Evolutionary conservation across 2,329 filamentous ascomycete genomes (phyloP), one percentile per base, ranked within the genome.

Genomic region (Mycosphaerelloides madeirae): DNA sequence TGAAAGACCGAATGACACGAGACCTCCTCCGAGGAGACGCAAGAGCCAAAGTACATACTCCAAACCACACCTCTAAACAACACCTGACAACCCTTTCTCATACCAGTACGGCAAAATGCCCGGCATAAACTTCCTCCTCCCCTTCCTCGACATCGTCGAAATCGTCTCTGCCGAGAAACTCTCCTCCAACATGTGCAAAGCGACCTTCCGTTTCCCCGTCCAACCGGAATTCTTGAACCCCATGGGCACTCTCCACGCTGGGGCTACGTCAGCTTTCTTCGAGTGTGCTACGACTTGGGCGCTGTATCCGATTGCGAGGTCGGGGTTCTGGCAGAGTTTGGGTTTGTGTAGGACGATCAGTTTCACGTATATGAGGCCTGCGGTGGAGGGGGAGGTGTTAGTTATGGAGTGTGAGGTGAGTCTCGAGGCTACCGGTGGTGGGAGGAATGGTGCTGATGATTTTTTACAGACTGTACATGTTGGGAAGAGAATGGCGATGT

Each of bases 201-300:
- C 44, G 6, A 49, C 44, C 9, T 54, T 54, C 16, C 45, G 46
- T 20, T 57, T 57, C 29, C 39, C 40, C 2, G 52, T 55, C 0
- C 49, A 50, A n/a, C 48, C 43, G 11, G 51, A 57, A 28, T 56
- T 55, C 31, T 38, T 56, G 9, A 57, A 57, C 22, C 53, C 52
- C 0, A 48, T 53, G 41, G 52, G 53, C 16, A 50, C 46, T 9
- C 38, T 58, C 1, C 50, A 55, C 16, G 53, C 53, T 3, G 53
- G 53, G 32, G 52, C 47, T 6, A 53, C 51, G 13, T 43, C 44
- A 9, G 52, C 54, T 7, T 52, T 55, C 34, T 55, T 55, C 43
- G 55, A 58, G 35, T 43, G 52, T 44, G 44, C 49, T 12, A 46
- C 52, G 31, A 50, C 50, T 6, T 43, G 53, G 51, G 32, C 40